Conservation (phyloP, 75 land plant species). For the Selaginella tamariscina region DNA sequence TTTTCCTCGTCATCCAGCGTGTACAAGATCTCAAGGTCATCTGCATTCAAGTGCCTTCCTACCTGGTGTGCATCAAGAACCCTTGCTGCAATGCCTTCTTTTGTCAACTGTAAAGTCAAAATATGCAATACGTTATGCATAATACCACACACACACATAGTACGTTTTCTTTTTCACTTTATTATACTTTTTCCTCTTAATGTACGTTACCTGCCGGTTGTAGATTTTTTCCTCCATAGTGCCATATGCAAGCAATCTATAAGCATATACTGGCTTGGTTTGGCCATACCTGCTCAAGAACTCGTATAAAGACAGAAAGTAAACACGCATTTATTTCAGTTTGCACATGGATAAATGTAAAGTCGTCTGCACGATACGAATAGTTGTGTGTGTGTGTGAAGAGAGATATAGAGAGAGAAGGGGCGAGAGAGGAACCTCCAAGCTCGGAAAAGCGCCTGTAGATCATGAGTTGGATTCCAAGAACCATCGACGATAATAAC, state of each 20-base stretch:
- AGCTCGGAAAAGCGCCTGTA: conserved; percentile 93
- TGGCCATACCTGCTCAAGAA: conserved; percentile 69
- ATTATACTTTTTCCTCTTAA: neutral
- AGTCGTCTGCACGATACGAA: neutral
- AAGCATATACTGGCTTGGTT: conserved; percentile 79
- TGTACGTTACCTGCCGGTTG: conserved; percentile 68
- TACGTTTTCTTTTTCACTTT: neutral
- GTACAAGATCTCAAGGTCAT: conserved; percentile 75
- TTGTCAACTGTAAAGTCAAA: conserved; percentile 53
- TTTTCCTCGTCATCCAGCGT: conserved; percentile 70
- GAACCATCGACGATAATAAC: conserved; percentile 98
- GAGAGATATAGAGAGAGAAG: neutral
- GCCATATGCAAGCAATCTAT: conserved; percentile 87
- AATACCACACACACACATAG: neutral
- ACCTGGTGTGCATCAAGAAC: conserved; percentile 91
- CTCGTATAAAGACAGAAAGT: neutral
- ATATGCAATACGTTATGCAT: neutral
- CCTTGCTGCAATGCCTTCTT: conserved; percentile 94
- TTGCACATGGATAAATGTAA: neutral
- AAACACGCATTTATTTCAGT: neutral
- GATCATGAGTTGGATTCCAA: conserved; percentile 98
- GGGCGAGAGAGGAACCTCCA: conserved; percentile 52
- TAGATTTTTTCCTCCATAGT: conserved; percentile 99
- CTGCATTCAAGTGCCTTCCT: conserved; percentile 65
- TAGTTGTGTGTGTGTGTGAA: neutral